Conservation (phyloP, 352 stramenopile species). For the Globisporangium camurandrum region DNA sequence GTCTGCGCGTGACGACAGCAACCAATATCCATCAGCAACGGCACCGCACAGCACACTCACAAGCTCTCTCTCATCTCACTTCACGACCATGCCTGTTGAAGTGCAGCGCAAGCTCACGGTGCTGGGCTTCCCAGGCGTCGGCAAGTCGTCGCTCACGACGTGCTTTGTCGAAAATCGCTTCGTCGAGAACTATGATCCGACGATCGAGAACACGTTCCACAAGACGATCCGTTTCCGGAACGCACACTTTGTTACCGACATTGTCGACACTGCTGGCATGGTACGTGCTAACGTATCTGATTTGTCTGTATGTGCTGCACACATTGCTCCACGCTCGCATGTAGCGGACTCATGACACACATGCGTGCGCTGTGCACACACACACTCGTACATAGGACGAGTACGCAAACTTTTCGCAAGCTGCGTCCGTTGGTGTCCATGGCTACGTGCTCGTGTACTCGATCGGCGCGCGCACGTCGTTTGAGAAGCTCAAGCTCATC, state of each 20-base stretch:
- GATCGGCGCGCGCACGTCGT: slow-evolving; percentile 89
- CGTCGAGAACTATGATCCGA: slow-evolving; percentile 92
- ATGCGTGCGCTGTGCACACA: not conserved
- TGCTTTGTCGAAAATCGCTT: slow-evolving; percentile 92
- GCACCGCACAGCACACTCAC: not conserved
- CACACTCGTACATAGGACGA: slow-evolving; percentile 66
- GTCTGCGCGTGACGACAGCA: no score
- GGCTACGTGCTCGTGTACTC: slow-evolving; percentile 95
- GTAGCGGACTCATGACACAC: not conserved
- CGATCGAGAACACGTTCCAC: slow-evolving; percentile 95
- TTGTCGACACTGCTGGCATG: slow-evolving; percentile 96
- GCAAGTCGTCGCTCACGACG: slow-evolving; percentile 93
- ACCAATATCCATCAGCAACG: not conserved
- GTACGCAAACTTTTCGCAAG: slow-evolving; percentile 94
- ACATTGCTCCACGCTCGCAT: slow-evolving; percentile 1
- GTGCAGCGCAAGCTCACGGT: slow-evolving; percentile 95
- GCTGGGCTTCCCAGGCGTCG: slow-evolving; percentile 91
- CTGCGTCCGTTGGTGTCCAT: slow-evolving; percentile 92
- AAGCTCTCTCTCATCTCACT: no score
- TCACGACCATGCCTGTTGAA: slow-evolving; percentile 83
- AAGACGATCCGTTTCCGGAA: slow-evolving; percentile 96
- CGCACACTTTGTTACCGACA: slow-evolving; percentile 95
- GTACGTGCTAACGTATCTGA: slow-evolving; percentile 17
- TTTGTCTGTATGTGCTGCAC: slow-evolving; percentile 4
- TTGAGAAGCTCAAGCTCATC: slow-evolving; percentile 93